Evolutionary conservation across 106 monocot species (phyloP).

Genomic region (Allium cepa): DNA sequence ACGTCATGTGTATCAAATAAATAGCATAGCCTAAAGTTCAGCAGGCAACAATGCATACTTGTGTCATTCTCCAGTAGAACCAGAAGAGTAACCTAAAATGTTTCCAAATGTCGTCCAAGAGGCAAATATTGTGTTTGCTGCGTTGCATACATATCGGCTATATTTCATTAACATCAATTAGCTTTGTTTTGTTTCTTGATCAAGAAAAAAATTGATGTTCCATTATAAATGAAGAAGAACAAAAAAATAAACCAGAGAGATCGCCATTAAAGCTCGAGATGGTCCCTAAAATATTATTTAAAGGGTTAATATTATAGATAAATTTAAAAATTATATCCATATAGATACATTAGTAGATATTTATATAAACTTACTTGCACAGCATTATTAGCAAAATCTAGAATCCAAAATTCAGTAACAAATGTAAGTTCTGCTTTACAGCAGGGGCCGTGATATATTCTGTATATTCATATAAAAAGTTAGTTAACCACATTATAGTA

Average conservation of each 20-base stretch:
- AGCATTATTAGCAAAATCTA: conserved; percentile 91
- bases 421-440: conserved; percentile 77
- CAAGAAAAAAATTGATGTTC: not conserved
- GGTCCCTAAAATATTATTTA: conserved; percentile 49
- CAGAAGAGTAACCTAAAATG: conserved; percentile 91
- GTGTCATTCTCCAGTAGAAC: conserved; percentile 77
- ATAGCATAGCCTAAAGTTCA: no score
- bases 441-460: conserved; percentile 67
- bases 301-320: conserved; percentile 16
- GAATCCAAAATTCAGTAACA: conserved; percentile 86
- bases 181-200: not conserved
- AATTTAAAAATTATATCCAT: conserved; percentile 1
- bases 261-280: conserved; percentile 96
- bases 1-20: no score
- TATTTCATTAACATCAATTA: not conserved
- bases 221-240: not conserved
- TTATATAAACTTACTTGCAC: conserved; percentile 47
- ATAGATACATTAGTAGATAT: not conserved
- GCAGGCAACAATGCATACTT: conserved; percentile 29
- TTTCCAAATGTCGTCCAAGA: conserved; percentile 98
- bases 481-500: no score
- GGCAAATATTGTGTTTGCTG: conserved; percentile 90
- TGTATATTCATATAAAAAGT: conserved; percentile 7
- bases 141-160: conserved; percentile 42
- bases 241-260: conserved; percentile 52